Evolutionary conservation across 352 stramenopile species (phyloP).

Genomic region (Globisporangium spiculum): DNA sequence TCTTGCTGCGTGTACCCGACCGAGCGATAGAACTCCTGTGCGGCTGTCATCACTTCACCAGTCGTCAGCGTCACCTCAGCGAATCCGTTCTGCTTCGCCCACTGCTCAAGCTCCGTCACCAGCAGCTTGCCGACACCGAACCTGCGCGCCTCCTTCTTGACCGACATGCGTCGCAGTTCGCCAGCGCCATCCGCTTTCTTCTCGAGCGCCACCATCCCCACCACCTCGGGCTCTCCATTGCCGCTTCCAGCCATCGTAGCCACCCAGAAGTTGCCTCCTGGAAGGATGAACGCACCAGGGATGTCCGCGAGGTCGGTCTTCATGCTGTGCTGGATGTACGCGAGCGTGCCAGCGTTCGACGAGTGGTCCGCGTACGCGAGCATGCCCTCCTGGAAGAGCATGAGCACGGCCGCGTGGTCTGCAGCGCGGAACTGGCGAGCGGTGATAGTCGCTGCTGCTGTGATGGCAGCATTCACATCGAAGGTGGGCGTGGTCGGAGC

Average conservation of each 20-base stretch:
- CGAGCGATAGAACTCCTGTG: slow-evolving; percentile 29
- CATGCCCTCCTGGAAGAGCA: slow-evolving; percentile 40
- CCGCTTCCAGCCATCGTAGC: background rate
- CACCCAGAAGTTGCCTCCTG: slow-evolving; percentile 49
- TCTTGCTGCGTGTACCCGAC: slow-evolving; percentile 25
- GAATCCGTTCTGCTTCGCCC: slow-evolving; percentile 23
- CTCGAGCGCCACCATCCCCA: slow-evolving; percentile 25
- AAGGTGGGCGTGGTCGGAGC: background rate
- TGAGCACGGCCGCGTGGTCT: slow-evolving; percentile 29
- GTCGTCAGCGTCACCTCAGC: slow-evolving; percentile 36
- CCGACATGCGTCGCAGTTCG: slow-evolving; percentile 45
- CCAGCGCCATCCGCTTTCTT: slow-evolving; percentile 15
- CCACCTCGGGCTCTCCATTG: slow-evolving; percentile 11
- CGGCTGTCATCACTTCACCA: slow-evolving; percentile 24
- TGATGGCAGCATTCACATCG: background rate
- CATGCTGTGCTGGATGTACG: slow-evolving; percentile 34
- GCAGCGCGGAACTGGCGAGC: slow-evolving; percentile 33
- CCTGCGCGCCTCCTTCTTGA: slow-evolving; percentile 31
- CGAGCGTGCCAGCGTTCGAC: slow-evolving; percentile 19
- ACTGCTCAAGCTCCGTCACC: slow-evolving; percentile 36
- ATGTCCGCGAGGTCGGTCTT: slow-evolving; percentile 34
- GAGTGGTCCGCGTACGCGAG: slow-evolving; percentile 30
- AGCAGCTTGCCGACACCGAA: slow-evolving; percentile 35
- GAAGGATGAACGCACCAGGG: slow-evolving; percentile 29
- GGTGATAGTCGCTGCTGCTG: background rate